phyloP scores from a whole-genome alignment of 352 stramenopile species.

The Phytophthora citricola region DNA sequence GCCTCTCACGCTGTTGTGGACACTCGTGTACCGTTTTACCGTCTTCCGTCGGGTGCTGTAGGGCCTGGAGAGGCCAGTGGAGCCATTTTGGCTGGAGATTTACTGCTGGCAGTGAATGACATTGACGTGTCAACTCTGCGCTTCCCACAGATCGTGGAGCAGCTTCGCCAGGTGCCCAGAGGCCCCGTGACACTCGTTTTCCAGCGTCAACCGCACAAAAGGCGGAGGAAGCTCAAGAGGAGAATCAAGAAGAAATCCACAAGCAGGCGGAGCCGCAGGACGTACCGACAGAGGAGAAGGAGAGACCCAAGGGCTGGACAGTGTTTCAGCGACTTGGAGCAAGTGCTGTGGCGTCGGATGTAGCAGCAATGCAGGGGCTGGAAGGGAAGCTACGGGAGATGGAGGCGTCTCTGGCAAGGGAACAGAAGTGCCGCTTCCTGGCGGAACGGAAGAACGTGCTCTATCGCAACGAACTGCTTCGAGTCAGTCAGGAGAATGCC shows the following conservation, averaged over 20 bases:
- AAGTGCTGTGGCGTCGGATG: slow-evolving; percentile 17
- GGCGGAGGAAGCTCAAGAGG: slow-evolving; percentile 16
- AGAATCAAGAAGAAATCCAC: slow-evolving; percentile 6
- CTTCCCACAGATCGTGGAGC: slow-evolving; percentile 66
- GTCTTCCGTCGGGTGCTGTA: slow-evolving; percentile 52
- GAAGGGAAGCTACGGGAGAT: slow-evolving; percentile 37
- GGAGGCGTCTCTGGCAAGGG: slow-evolving; percentile 55
- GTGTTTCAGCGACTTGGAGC: slow-evolving; percentile 50
- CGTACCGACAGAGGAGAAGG: slow-evolving; percentile 14
- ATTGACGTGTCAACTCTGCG: slow-evolving; percentile 33
- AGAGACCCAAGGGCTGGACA: slow-evolving; percentile 40
- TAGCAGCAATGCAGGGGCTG: slow-evolving; percentile 34
- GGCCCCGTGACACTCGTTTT: slow-evolving; percentile 59
- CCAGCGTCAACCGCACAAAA: slow-evolving; percentile 24
- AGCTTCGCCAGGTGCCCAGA: slow-evolving; percentile 55
- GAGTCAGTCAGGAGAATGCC: slow-evolving; percentile 64
- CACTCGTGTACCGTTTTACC: slow-evolving; percentile 68
- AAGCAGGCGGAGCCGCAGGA: slow-evolving; percentile 12
- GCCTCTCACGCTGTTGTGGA: slow-evolving; percentile 56
- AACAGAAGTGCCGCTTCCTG: slow-evolving; percentile 78
- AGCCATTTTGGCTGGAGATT: slow-evolving; percentile 53
- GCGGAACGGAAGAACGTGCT: slow-evolving; percentile 79
- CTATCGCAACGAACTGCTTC: slow-evolving; percentile 72
- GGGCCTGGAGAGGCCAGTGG: slow-evolving; percentile 69
- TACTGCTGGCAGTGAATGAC: slow-evolving; percentile 58